Base-by-base conservation (phyloP, 2,329 filamentous ascomycete species). In the Dactylellina haptotyla region DNA sequence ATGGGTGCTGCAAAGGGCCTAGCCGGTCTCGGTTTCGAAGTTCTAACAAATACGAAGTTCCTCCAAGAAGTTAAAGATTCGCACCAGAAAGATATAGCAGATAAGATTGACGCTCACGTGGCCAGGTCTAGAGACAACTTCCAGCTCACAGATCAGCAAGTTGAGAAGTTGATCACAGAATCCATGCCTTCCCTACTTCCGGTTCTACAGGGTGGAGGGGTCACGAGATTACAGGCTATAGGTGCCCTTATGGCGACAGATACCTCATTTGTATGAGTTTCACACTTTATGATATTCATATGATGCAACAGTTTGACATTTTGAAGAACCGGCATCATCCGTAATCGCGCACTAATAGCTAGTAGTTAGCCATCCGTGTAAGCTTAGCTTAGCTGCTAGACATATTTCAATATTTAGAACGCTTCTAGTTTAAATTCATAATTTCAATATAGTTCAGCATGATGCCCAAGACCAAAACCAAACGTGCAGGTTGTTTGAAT, bases 1-100 rank as follows among this genome's bases (percentile, higher is more conserved):
- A 75, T 86, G 23, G 80, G 82, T 56, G 83, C 83, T 0, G 84
- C 81, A 0, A 85, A 85, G 75, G 82, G 81, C 2, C 77, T 86
- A 45, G 84, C 84, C 1, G 83, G 83, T 2, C 82, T 83, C 0
- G 85, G 82, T 0, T 69, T 85, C 1, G 84, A 86, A 66, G 80
- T 86, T 0, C 75, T 86, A 56, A 80, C 80, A 0, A 79, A 81
- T 4, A 77, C 82, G 2, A 81, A 80, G 0, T 74, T 86, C 14
- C 76, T 85, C 6, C 79, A 80, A 4, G 79, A 81, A 34, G 80
- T 84, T 9, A 83, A 83, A 78, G 78, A 78, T 61, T 80, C 82
- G 46, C 85, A 82, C 79, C 50, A 79, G 69, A 76, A 6, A 18
- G 39, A 30, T 16, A 39, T 74, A 5, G 32, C 32, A 6, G 5